Conservation (phyloP, 2,329 filamentous ascomycete genomes). For the Penicillium sp. region DNA sequence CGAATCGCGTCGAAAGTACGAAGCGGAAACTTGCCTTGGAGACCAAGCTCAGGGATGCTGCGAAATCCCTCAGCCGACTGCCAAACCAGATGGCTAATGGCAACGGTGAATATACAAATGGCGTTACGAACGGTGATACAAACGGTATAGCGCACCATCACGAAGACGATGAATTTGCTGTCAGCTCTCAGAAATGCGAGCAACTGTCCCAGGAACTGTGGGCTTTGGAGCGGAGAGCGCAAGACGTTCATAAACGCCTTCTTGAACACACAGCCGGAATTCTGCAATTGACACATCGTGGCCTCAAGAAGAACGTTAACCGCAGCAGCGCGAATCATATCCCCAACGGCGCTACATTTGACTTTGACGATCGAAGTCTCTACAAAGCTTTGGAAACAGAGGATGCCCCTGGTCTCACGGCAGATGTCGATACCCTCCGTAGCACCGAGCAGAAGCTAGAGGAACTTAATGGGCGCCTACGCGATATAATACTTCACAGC, state of each 20-base stretch:
- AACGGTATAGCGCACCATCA: conserved; percentile 53
- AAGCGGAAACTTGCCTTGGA: conserved; percentile 82
- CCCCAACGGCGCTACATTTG: conserved; percentile 52
- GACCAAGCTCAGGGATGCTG: conserved; percentile 90
- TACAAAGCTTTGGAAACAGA: conserved; percentile 66
- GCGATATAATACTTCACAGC: conserved; percentile 59
- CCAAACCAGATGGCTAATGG: conserved; percentile 63
- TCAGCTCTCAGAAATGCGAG: conserved; percentile 77
- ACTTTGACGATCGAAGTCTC: conserved; percentile 73
- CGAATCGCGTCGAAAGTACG: conserved; percentile 74
- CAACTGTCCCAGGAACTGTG: conserved; percentile 78
- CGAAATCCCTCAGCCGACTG: conserved; percentile 77
- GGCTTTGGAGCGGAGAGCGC: conserved; percentile 69
- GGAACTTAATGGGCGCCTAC: conserved; percentile 62
- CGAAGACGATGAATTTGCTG: conserved; percentile 65
- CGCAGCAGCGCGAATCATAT: conserved; percentile 24
- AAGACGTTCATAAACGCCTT: conserved; percentile 70
- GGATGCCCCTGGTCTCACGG: conserved; percentile 38
- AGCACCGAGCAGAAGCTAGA: conserved; percentile 65
- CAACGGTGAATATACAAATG: conserved; percentile 45
- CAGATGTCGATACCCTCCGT: conserved; percentile 49
- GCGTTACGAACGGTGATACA: conserved; percentile 50
- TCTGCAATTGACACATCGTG: conserved; percentile 81
- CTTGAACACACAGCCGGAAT: conserved; percentile 91
- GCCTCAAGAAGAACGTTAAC: conserved; percentile 57